Evolutionary conservation across 331 rosid genomes (phyloP), one percentile per base, ranked within the genome.

Genomic region (Prunus yedoensis): DNA sequence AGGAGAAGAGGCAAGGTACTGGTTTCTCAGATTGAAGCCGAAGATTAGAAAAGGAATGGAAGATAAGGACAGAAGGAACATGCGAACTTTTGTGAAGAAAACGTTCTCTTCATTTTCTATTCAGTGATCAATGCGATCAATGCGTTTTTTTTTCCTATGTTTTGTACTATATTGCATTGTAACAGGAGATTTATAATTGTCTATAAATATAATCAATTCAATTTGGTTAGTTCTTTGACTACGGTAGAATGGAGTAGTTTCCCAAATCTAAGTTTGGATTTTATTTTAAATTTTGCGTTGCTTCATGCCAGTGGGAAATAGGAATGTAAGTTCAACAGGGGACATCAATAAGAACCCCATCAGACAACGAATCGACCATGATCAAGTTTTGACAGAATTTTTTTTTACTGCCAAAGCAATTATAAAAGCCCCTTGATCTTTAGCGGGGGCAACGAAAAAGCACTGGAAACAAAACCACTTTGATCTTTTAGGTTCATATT

Each of bases 1-100:
- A 93, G 83, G 94, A 90, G 77, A 88, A 83, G 82, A 82, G 58
- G 77, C 85, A 85, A 78, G 84, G 77, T 23, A 70, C 53, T 77
- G 68, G 28, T 28, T 61, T 52, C 38, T 27, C 68, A 17, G 80
- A 35, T 54, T 63, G 21, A 66, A 49, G 66, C 65, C 32, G 32
- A 10, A 38, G 5, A 32, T 1, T 27, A 28, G 16, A 52, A 54
- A 41, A 16, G 30, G n/a, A 28, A 27, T 38, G 74, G 13, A 18
- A 32, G 32, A 70, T 53, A 35, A 5, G 41, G 41, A 35, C 6
- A 41, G 43, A 35, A 35, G 75, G 3, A 3, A 17, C 66, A 60
- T 60, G 66, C 5, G 38, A 60, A 15, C 2, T 25, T 60, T 60
- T 60, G 66, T 27, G 66, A 60, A 60, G 16, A 52, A 12, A 28